Evolutionary conservation across 257 asterid genomes (phyloP).

Genomic region (Primulina eburnea): DNA sequence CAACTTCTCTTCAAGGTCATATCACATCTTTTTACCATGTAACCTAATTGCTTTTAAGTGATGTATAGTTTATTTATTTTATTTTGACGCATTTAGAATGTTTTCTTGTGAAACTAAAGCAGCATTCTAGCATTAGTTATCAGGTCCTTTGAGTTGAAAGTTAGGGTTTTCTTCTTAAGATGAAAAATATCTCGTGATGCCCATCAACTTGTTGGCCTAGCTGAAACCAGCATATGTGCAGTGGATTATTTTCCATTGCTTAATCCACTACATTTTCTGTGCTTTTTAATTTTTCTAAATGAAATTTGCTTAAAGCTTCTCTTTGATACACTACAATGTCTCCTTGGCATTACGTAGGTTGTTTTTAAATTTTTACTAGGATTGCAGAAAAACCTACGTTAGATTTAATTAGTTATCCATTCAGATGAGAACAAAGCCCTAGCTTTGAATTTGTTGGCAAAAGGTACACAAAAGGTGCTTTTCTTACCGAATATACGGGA

Average conservation of each 20-base stretch:
- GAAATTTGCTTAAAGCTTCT: neutral
- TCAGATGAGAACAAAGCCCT: neutral
- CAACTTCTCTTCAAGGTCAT: neutral
- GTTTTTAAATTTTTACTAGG: neutral
- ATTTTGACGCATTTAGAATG: neutral
- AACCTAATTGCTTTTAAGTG: neutral
- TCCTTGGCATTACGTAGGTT: neutral
- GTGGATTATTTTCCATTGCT: neutral
- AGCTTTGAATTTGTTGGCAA: neutral
- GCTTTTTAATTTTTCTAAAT: neutral
- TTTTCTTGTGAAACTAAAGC: neutral
- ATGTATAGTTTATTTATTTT: neutral
- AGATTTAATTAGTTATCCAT: neutral
- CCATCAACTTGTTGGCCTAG: slow-evolving; percentile 5
- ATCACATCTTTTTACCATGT: neutral
- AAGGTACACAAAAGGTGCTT: neutral
- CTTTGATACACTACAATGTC: slow-evolving; percentile 8
- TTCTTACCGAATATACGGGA: neutral
- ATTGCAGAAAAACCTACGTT: neutral
- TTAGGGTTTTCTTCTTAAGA: neutral
- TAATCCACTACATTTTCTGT: neutral
- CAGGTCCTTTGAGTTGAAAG: slow-evolving; percentile 8
- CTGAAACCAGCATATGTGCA: slow-evolving; percentile 5
- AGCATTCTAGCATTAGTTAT: neutral
- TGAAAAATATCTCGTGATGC: neutral